Evolutionary conservation across 805 yeast genomes (phyloP), one percentile per base, ranked within the genome.

Genomic region (Myxozyma udenii): DNA sequence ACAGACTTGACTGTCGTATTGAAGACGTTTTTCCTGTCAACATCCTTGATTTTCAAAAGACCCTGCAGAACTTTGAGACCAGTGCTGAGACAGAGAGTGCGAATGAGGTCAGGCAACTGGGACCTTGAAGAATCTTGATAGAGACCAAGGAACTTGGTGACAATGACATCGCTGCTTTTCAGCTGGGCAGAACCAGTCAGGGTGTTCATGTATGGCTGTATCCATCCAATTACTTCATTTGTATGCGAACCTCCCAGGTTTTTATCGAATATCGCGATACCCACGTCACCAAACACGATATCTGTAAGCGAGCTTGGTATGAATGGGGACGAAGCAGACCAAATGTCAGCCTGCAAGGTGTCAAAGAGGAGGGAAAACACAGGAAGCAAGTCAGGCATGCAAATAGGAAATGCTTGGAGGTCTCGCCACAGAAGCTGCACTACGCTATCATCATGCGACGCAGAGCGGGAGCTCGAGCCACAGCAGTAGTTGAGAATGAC

Each of bases 281-380:
- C 22, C 5, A 28, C 32, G 7, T 21, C 28, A 14, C 77, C 76
- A 42, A 84, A 73, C 1, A 84, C 71, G 16, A 80, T 74, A 57
- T 84, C 89, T 46, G 85, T 65, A 40, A 83, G 70, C 53, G 80
- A 81, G 25, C 72, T 74, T 53, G 76, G 78, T 1, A 78, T 77
- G 53, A 71, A 76, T 0, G 86, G 87, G 1, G 76, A 69, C 2
- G 81, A 72, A 23, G 68, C 59, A 0, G 64, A 61, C 91, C 93
- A 87, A 51, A 83, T 78, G 2, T 70, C 68, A 0, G 61, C 18
- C 5, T 73, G 75, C 9, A 80, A 69, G 37, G 70, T 70, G 2
- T 58, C 53, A 22, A 85, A 65, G 1, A 83, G 65, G 5, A 72
- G 53, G 12, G 71, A 62, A 30, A 85, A 72, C 2, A 78, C 77